Evolutionary conservation across 2,329 filamentous ascomycete species (phyloP).

Genomic region (Phialophora chinensis): DNA sequence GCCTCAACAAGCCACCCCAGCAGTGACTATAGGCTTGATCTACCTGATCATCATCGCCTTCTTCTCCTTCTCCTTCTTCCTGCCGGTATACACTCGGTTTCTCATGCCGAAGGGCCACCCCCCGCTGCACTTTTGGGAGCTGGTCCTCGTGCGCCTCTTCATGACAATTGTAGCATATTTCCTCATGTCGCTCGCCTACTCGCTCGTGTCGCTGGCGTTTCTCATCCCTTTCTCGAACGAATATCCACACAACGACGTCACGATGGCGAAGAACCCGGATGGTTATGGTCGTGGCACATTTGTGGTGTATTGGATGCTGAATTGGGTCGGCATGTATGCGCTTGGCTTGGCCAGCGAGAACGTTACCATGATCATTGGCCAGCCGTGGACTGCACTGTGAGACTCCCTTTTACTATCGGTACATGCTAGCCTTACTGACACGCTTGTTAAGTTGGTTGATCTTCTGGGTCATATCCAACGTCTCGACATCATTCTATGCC

Average conservation of each 20-base stretch:
- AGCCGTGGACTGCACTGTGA: constrained; percentile 61
- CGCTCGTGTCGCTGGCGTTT: constrained; percentile 67
- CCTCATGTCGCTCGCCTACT: constrained; percentile 68
- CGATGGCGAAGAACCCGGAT: constrained; percentile 51
- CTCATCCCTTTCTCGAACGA: constrained; percentile 63
- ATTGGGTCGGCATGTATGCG: constrained; percentile 67
- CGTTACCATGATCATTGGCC: constrained; percentile 65
- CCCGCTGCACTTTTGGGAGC: constrained; percentile 63
- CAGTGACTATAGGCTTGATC: constrained; percentile 68
- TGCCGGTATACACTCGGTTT: constrained; percentile 67
- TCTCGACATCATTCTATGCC: constrained; percentile 64
- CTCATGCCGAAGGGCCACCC: constrained; percentile 61
- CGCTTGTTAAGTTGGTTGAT: constrained; percentile 60
- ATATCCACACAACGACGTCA: constrained; percentile 48
- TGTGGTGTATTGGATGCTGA: constrained; percentile 68
- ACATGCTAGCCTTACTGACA: neutral
- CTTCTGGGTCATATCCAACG: constrained; percentile 72
- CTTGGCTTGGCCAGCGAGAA: constrained; percentile 70
- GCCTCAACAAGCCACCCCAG: constrained; percentile 61
- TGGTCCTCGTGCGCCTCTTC: constrained; percentile 52
- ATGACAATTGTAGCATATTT: constrained; percentile 63
- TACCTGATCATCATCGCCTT: constrained; percentile 72
- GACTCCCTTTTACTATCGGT: neutral
- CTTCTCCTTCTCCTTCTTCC: constrained; percentile 69
- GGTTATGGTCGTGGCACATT: constrained; percentile 65